Percentiles rank a stretch among this genome's conserved stretches.
phyloP scores from a whole-genome alignment of 495 filamentous ascomycete species.

The Penicillium verhagenii region DNA sequence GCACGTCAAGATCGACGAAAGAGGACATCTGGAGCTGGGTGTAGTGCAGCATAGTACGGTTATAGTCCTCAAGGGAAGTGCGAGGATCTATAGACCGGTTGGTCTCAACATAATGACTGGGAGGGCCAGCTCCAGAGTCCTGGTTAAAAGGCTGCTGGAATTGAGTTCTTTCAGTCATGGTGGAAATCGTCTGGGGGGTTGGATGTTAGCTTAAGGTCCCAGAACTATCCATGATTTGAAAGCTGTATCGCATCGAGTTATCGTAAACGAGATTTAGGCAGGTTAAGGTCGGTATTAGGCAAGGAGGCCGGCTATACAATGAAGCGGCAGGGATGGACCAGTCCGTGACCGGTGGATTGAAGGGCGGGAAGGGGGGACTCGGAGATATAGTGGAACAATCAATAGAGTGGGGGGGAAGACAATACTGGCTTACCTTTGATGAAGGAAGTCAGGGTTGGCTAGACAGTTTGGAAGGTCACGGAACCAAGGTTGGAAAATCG shows the following conservation, averaged over 20 bases:
- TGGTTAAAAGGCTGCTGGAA: slow-evolving; percentile 17
- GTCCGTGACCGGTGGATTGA: too few species aligned
- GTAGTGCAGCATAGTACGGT: slow-evolving; percentile 46
- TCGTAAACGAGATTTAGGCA: not conserved
- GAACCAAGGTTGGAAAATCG: slow-evolving; percentile 10
- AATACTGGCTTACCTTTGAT: slow-evolving; percentile 9
- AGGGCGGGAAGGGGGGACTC: too few species aligned
- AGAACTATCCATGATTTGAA: too few species aligned
- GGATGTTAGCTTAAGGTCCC: not conserved
- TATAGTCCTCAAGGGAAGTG: slow-evolving; percentile 44
- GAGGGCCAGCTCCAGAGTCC: slow-evolving; percentile 21
- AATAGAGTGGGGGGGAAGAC: not conserved
- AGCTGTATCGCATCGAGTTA: not conserved
- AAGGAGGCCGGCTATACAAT: too few species aligned
- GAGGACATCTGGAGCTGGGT: slow-evolving; percentile 45
- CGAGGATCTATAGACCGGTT: slow-evolving; percentile 26
- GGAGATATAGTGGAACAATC: too few species aligned
- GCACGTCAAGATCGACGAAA: slow-evolving; percentile 35
- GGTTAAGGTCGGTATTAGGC: too few species aligned
- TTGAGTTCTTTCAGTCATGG: slow-evolving; percentile 26
- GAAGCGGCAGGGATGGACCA: too few species aligned
- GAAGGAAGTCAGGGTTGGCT: slow-evolving; percentile 2
- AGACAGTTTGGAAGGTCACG: not conserved
- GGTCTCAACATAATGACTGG: slow-evolving; percentile 19
- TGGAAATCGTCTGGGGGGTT: slow-evolving; percentile 8